Conservation (phyloP, 2,329 filamentous ascomycete species). For the Cercospora sp. region DNA sequence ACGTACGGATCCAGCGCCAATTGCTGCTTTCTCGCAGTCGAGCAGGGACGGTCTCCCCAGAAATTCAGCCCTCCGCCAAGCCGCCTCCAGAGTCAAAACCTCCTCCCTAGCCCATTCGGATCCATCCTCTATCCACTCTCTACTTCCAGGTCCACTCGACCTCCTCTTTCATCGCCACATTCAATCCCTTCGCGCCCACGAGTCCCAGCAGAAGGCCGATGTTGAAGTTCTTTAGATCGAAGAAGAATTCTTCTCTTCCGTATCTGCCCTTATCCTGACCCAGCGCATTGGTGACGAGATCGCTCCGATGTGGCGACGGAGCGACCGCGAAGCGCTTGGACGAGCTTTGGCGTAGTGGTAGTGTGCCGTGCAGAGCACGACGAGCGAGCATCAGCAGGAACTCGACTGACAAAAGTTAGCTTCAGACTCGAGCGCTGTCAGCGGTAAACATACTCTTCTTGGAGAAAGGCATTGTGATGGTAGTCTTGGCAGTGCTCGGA, state of each 20-base stretch:
- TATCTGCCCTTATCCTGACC: too few relatives aligned
- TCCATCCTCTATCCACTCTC: background rate
- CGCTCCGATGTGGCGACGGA: background rate
- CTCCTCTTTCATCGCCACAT: background rate
- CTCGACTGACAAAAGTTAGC: too few relatives aligned
- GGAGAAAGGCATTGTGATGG: background rate
- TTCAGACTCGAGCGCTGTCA: background rate
- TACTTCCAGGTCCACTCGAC: background rate
- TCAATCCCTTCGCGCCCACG: background rate
- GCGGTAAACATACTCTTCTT: background rate
- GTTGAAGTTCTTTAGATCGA: background rate
- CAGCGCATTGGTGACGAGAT: background rate
- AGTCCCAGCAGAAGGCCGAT: background rate
- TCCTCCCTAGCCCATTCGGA: background rate
- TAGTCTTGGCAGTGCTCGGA: too few relatives aligned
- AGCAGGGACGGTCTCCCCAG: too few relatives aligned
- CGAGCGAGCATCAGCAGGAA: too few relatives aligned
- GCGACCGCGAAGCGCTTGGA: too few relatives aligned
- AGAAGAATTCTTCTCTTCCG: too few relatives aligned
- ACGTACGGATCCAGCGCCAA: too few relatives aligned
- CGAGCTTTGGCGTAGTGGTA: too few relatives aligned
- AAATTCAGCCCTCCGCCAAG: too few relatives aligned
- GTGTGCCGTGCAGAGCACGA: too few relatives aligned
- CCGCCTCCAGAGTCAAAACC: background rate
- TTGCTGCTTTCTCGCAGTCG: too few relatives aligned